Evolutionary conservation across 2,329 filamentous ascomycete species (phyloP), one percentile per base, ranked within the genome.

Genomic region (Aspergillus calidoustus): DNA sequence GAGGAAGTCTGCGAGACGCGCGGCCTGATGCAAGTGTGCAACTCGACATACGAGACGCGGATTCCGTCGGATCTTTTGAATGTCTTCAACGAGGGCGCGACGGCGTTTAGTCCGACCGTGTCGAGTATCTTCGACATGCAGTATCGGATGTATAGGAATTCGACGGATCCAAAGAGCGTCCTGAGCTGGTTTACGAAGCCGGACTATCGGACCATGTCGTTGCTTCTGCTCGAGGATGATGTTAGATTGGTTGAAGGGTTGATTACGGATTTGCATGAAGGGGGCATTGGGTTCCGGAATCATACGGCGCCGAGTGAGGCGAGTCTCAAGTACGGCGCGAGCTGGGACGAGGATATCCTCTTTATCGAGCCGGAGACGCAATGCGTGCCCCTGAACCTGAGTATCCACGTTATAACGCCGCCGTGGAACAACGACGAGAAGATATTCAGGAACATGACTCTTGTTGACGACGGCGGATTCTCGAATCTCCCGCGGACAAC

Each of bases 301-400:
- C 80, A 82, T 60, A 81, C 76, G 0, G 60, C 74, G 0, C 81
- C 81, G 1, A n/a, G 11, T 15, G 34, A 41, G 34, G 13, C 30
- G 0, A 68, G 66, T 0, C 62, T 75, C 1, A 30, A 62, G 1
- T 73, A 72, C 46, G 81, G 81, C 7, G 30, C 41, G 4, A 71
- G 67, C 2, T 84, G 82, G 82, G 70, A 71, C 0, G 82, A 85
- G 59, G 81, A 84, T 57, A 51, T 84, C 5, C 74, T 84, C 0
- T 84, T 82, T 64, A 63, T 83, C 11, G 76, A 82, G 62, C 82
- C 82, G 0, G 76, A 80, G 25, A 78, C 79, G 0, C 66, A 70
- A 5, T 83, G 82, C 60, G 78, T 82, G 6, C 70, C 80, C 54
- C 41, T 73, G 7, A 81, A 80, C 0, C 55, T 83, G 4, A 57